A percentile compares a stretch with the other conserved stretches of the same genome.
Conservation (phyloP, 2,329 filamentous ascomycete species). For the Clarireedia paspali region DNA sequence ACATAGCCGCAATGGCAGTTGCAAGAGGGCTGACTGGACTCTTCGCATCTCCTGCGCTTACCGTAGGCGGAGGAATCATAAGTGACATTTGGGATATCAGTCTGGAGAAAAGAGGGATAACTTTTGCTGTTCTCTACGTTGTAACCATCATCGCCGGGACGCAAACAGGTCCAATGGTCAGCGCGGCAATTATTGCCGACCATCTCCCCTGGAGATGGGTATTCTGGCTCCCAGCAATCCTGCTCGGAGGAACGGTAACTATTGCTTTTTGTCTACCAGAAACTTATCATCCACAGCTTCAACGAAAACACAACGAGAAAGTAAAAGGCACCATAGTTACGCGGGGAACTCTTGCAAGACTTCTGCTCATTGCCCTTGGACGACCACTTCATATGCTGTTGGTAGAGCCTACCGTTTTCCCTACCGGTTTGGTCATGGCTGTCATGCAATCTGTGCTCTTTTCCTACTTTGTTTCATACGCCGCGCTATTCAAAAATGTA, state of each 20-base stretch:
- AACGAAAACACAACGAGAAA: background rate
- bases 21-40: constrained; percentile 9
- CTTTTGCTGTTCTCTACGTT: constrained; percentile 8
- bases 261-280: constrained; percentile 10
- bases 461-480: constrained; percentile 10
- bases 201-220: constrained; percentile 11
- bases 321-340: background rate
- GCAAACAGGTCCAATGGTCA: constrained; percentile 7
- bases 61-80: constrained; percentile 8
- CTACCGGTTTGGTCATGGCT: constrained; percentile 6
- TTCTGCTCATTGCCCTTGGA: constrained; percentile 7
- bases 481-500: constrained; percentile 8
- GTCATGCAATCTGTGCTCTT: constrained; percentile 12
- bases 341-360: background rate
- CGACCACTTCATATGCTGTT: constrained; percentile 13
- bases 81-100: constrained; percentile 14
- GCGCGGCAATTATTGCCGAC: constrained; percentile 4
- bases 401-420: constrained; percentile 10
- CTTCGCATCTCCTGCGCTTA: constrained; percentile 6
- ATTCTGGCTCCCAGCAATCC: constrained; percentile 8
- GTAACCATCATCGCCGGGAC: constrained; percentile 6
- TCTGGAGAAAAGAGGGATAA: constrained; percentile 9
- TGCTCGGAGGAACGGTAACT: constrained; percentile 2
- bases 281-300: constrained; percentile 10
- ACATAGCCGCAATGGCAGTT: background rate